Evolutionary conservation across 176 grass and related monocot species (phyloP).

Genomic region (Juncus effusus): DNA sequence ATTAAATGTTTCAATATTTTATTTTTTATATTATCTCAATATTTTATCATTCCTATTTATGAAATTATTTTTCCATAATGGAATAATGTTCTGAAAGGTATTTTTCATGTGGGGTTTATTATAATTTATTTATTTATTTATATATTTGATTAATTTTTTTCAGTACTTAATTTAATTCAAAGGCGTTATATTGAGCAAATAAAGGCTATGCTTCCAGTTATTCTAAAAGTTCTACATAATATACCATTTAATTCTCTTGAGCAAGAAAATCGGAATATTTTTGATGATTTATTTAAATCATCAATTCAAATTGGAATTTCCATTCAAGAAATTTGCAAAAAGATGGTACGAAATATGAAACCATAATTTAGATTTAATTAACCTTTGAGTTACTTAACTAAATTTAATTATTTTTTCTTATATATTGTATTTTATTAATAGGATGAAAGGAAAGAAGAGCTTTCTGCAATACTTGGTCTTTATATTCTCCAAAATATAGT

Average conservation of each 20-base stretch:
- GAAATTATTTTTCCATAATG: neutral
- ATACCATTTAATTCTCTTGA: slow-evolving; percentile 31
- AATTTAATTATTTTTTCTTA: slow-evolving; percentile 26
- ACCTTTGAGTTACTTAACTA: slow-evolving; percentile 30
- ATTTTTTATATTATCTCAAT: slow-evolving; percentile 21
- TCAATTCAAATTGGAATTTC: slow-evolving; percentile 48
- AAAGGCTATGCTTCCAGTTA: slow-evolving; percentile 63
- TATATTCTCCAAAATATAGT: slow-evolving; percentile 86
- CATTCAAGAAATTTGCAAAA: slow-evolving; percentile 68
- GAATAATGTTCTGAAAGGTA: no score
- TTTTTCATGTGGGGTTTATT: no score
- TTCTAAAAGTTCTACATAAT: slow-evolving; percentile 59
- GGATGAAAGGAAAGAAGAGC: slow-evolving; percentile 46
- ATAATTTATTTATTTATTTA: slow-evolving; percentile 23
- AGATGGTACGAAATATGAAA: slow-evolving; percentile 52
- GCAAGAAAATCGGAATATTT: slow-evolving; percentile 39
- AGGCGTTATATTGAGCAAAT: slow-evolving; percentile 80
- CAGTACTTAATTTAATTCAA: slow-evolving; percentile 66
- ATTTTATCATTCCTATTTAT: slow-evolving; percentile 13
- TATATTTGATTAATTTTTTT: slow-evolving; percentile 30
- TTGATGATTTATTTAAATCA: slow-evolving; percentile 55
- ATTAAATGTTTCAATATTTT: slow-evolving; percentile 29
- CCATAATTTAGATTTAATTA: slow-evolving; percentile 15
- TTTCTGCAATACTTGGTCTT: slow-evolving; percentile 70
- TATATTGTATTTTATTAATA: slow-evolving; percentile 38